A percentile compares a stretch with the other conserved stretches of the same genome.
These are phyloP conservation scores for Hyaloscypha bicolor DNA, from an alignment of 495 filamentous ascomycete species.

Conservation along the genomic window DNA sequence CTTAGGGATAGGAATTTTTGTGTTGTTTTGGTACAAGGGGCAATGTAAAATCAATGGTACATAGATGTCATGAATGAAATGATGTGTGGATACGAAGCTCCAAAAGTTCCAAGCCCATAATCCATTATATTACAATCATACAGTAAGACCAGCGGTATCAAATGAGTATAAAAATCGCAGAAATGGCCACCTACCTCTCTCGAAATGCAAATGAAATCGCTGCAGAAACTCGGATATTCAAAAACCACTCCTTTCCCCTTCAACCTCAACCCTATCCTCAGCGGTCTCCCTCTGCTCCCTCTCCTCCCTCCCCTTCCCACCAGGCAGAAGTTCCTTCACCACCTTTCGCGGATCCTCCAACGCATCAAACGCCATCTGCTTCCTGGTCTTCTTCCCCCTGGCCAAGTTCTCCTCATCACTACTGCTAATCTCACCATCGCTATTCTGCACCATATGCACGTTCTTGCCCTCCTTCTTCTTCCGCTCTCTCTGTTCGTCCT, in stretches of 20 bases:
- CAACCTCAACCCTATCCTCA: slow-evolving; percentile 19
- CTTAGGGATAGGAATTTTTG: slow-evolving; percentile 4
- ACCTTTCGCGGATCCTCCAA: slow-evolving; percentile 27
- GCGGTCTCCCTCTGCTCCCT: slow-evolving; percentile 30
- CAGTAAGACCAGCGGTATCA: not conserved
- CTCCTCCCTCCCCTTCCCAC: slow-evolving; percentile 23
- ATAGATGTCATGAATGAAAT: slow-evolving; percentile 4
- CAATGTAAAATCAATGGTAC: slow-evolving; percentile 4
- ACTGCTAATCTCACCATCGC: slow-evolving; percentile 61
- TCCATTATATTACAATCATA: not conserved
- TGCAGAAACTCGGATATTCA: not conserved
- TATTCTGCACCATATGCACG: slow-evolving; percentile 67
- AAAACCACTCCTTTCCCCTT: slow-evolving; percentile 6
- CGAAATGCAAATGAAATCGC: too few relatives aligned
- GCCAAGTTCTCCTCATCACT: slow-evolving; percentile 72
- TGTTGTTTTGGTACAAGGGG: not conserved
- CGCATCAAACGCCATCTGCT: slow-evolving; percentile 47
- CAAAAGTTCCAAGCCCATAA: not conserved
- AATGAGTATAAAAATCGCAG: too few relatives aligned
- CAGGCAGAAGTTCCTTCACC: slow-evolving; percentile 24
- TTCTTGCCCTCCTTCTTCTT: slow-evolving; percentile 64
- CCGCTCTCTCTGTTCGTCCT: slow-evolving; percentile 46
- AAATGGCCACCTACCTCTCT: too few relatives aligned
- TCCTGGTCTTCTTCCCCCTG: slow-evolving; percentile 46
- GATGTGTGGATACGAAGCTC: not conserved